These are phyloP conservation scores for Adenanthera pavonina DNA, from an alignment of 306 rosid species.

Conservation along the genomic window DNA sequence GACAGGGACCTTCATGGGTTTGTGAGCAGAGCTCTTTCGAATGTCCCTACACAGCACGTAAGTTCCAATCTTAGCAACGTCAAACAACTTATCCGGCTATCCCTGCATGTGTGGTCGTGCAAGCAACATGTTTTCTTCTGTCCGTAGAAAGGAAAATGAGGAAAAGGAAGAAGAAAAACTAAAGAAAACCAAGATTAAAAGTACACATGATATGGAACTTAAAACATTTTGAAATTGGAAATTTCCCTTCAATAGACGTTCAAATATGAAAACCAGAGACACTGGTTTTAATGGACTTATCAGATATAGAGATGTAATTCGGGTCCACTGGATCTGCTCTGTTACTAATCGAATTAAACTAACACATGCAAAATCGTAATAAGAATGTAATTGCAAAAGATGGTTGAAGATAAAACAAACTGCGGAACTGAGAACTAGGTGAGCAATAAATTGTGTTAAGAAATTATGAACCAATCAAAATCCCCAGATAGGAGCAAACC, in stretches of 20 bases:
- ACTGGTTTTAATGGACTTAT: too few relatives aligned
- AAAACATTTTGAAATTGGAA: neutral
- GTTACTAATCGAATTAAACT: neutral
- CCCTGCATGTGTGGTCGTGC: neutral
- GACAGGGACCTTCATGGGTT: constrained; percentile 15
- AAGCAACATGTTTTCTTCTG: neutral
- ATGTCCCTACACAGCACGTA: constrained; percentile 38
- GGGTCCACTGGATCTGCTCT: neutral
- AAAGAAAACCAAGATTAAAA: neutral
- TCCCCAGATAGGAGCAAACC: neutral
- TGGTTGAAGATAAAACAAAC: neutral
- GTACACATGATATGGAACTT: neutral
- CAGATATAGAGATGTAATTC: neutral
- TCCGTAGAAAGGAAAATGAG: neutral
- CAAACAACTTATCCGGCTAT: neutral
- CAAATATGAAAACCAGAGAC: neutral
- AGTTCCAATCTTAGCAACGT: neutral
- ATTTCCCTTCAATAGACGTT: neutral
- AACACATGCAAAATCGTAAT: too few relatives aligned
- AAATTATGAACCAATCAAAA: neutral
- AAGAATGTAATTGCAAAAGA: neutral
- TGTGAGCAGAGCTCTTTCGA: constrained; percentile 21
- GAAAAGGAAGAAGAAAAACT: neutral
- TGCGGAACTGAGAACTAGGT: neutral
- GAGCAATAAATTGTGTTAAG: neutral